phyloP scores from a whole-genome alignment of 805 yeast genomes.

The Ogataea pini region DNA sequence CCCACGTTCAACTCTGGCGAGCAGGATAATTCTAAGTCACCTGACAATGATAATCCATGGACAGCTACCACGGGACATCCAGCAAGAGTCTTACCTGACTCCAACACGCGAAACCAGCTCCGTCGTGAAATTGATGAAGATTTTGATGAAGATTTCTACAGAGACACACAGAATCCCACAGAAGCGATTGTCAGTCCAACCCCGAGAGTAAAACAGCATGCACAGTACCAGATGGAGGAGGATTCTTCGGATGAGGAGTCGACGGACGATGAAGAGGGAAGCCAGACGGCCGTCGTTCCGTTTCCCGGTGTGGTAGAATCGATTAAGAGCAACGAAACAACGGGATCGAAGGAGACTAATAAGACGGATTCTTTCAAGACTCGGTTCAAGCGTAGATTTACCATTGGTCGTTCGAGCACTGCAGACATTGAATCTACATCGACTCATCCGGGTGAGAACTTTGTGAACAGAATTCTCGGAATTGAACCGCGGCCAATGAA shows the following conservation, averaged over 20 bases:
- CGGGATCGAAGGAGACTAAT: constrained; percentile 2
- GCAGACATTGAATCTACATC: not conserved
- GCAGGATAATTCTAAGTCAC: not conserved
- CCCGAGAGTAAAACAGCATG: constrained; percentile 7
- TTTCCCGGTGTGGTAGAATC: constrained; percentile 3
- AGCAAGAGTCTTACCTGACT: not conserved
- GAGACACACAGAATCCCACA: constrained; percentile 19
- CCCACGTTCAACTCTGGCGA: constrained; percentile 24
- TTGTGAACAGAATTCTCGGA: constrained; percentile 15
- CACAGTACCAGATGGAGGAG: constrained; percentile 7
- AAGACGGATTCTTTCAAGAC: constrained; percentile 16
- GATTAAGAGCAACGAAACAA: not conserved
- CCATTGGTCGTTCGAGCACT: constrained; percentile 11
- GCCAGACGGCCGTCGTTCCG: not conserved
- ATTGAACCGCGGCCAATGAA: constrained; percentile 12
- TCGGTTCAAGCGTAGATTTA: constrained; percentile 21
- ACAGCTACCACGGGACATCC: not conserved
- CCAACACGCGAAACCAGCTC: constrained; percentile 8
- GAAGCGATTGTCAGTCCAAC: constrained; percentile 11
- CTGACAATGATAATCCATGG: not conserved
- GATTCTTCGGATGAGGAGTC: constrained; percentile 33
- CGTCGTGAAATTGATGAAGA: constrained; percentile 33
- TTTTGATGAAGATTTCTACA: constrained; percentile 33
- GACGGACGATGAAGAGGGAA: constrained; percentile 22
- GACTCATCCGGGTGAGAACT: constrained; percentile 9